Conservation (phyloP, 148 eudicot genomes). For the Dianthus caryophyllus region DNA sequence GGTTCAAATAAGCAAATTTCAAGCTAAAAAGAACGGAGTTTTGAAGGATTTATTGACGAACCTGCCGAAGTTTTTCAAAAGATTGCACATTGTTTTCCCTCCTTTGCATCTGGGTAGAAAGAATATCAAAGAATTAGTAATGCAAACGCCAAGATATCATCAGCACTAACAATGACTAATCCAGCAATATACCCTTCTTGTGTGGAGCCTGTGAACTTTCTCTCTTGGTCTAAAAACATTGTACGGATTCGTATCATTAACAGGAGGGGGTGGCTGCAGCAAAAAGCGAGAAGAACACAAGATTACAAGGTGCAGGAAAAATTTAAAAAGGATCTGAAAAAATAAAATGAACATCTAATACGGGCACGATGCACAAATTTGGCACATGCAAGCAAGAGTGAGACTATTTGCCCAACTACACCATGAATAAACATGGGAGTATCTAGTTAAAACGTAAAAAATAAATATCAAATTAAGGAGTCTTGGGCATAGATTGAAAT, state of each 20-base stretch:
- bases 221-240: constrained; percentile 98
- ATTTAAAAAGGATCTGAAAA: too few relatives aligned
- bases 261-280: constrained; percentile 96
- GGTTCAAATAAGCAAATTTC: not conserved
- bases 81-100: constrained; percentile 99
- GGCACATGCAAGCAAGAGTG: too few relatives aligned
- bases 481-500: too few relatives aligned
- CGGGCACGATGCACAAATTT: too few relatives aligned
- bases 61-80: constrained; percentile 98
- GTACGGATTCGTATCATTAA: constrained; percentile 93
- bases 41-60: constrained; percentile 19
- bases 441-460: too few relatives aligned
- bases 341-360: too few relatives aligned
- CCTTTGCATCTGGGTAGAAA: constrained; percentile 71
- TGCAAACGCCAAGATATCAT: not conserved
- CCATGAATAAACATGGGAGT: too few relatives aligned
- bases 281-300: not conserved
- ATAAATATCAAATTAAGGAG: not conserved
- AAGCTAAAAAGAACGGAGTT: not conserved
- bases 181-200: constrained; percentile 68
- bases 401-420: too few relatives aligned
- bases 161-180: not conserved
- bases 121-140: constrained; percentile 1
- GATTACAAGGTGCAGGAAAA: too few relatives aligned
- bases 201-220: constrained; percentile 92